phyloP scores from a whole-genome alignment of 768 basidiomycete species.

The Kwoniella mangroviensis region DNA sequence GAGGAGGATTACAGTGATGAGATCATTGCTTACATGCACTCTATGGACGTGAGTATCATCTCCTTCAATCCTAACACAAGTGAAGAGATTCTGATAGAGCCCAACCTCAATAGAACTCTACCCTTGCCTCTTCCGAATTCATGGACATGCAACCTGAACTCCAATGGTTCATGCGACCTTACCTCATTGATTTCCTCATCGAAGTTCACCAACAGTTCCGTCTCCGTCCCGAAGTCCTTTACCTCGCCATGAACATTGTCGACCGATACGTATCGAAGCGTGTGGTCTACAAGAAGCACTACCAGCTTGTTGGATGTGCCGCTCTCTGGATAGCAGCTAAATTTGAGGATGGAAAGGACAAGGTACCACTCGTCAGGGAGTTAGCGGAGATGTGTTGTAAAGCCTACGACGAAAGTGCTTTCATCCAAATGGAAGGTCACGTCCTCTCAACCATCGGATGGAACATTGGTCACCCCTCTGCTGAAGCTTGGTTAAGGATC shows the following conservation, averaged over 20 bases:
- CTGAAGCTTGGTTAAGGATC: slow-evolving; percentile 91
- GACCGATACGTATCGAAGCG: slow-evolving; percentile 99
- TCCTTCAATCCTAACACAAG: background rate
- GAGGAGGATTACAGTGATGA: slow-evolving; percentile 97
- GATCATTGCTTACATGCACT: slow-evolving; percentile 90
- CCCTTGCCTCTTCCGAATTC: slow-evolving; percentile 87
- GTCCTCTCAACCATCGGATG: slow-evolving; percentile 95
- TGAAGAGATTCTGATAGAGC: slow-evolving; percentile 15
- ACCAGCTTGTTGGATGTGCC: slow-evolving; percentile 97
- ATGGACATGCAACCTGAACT: slow-evolving; percentile 99
- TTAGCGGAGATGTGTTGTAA: slow-evolving; percentile 93
- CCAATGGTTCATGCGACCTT: slow-evolving; percentile 98
- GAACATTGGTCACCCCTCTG: slow-evolving; percentile 95
- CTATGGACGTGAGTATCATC: slow-evolving; percentile 85
- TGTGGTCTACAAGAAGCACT: slow-evolving; percentile 98
- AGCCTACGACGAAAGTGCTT: slow-evolving; percentile 95
- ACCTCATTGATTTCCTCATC: slow-evolving; percentile 97
- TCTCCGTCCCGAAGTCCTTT: slow-evolving; percentile 95
- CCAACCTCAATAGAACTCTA: slow-evolving; percentile 66
- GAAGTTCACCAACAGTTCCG: slow-evolving; percentile 98
- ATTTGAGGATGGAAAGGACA: slow-evolving; percentile 98
- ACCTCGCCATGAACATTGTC: slow-evolving; percentile 97
- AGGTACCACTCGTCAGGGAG: slow-evolving; percentile 93
- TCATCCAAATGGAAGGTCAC: slow-evolving; percentile 99
- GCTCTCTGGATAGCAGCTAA: slow-evolving; percentile 99